Evolutionary conservation across 2,329 filamentous ascomycete species (phyloP).

Genomic region (Clarireedia hainanense): DNA sequence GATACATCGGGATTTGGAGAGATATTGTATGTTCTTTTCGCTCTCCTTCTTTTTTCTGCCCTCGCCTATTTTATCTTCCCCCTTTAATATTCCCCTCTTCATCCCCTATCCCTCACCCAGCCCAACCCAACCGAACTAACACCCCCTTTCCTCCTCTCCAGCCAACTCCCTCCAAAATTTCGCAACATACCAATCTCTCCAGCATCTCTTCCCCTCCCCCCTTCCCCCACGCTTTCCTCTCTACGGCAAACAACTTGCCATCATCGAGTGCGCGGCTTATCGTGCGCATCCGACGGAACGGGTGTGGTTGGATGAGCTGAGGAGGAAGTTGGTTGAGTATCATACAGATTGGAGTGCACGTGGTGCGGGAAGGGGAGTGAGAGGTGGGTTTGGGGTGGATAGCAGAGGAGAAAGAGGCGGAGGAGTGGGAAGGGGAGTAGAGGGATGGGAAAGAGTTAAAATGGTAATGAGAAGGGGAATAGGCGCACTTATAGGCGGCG

Average conservation of each 20-base stretch:
- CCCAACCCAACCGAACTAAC: neutral
- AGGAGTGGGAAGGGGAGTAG: neutral
- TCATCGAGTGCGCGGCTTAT: constrained; percentile 12
- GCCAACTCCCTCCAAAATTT: constrained; percentile 12
- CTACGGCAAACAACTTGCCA: constrained; percentile 14
- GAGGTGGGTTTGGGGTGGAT: neutral
- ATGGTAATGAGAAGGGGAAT: neutral
- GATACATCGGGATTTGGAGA: constrained; percentile 14
- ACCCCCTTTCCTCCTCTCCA: neutral
- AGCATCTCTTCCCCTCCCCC: neutral
- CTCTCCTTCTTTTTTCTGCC: no score
- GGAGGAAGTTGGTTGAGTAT: neutral
- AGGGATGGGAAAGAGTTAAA: no score
- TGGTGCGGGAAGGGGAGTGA: neutral
- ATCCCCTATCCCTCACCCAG: neutral
- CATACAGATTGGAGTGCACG: constrained; percentile 1
- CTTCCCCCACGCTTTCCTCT: constrained; percentile 3
- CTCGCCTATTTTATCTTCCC: no score
- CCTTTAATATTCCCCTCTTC: neutral
- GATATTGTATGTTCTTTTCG: constrained; percentile 12
- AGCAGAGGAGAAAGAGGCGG: neutral
- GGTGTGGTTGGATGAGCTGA: neutral
- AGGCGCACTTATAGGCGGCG: neutral
- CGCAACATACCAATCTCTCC: constrained; percentile 9
- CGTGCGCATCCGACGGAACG: neutral